A percentile compares a stretch with the other conserved stretches of the same genome.
phyloP scores from a whole-genome alignment of 768 basidiomycete species.

The Leccinum subtestaceum region DNA sequence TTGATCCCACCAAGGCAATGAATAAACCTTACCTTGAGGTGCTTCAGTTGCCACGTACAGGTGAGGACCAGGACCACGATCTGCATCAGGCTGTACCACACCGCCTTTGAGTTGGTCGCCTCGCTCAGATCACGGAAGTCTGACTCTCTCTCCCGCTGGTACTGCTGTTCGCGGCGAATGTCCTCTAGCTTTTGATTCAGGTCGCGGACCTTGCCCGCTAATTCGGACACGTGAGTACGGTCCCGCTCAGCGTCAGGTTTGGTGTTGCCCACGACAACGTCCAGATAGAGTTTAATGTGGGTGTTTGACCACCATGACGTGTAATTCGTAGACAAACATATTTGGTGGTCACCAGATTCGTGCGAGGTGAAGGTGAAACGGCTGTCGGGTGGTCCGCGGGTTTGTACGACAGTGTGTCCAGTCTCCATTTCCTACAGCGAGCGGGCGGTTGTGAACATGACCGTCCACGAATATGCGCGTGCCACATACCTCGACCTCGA shows the following conservation, averaged over 20 bases:
- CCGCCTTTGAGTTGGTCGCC: slow-evolving; percentile 83
- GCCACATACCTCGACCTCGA: slow-evolving; percentile 79
- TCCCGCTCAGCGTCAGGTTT: slow-evolving; percentile 87
- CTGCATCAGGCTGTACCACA: slow-evolving; percentile 93
- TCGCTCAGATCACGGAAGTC: slow-evolving; percentile 90
- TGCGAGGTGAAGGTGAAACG: slow-evolving; percentile 98
- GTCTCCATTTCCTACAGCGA: slow-evolving; percentile 75
- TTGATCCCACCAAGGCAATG: neutral
- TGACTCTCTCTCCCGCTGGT: slow-evolving; percentile 93
- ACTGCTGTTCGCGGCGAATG: slow-evolving; percentile 93
- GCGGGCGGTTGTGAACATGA: neutral
- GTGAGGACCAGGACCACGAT: slow-evolving; percentile 80
- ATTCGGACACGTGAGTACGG: slow-evolving; percentile 77
- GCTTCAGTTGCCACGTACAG: slow-evolving; percentile 90
- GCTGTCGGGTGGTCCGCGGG: slow-evolving; percentile 86
- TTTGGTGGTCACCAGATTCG: slow-evolving; percentile 94
- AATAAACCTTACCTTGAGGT: slow-evolving; percentile 67
- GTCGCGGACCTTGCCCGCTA: slow-evolving; percentile 83
- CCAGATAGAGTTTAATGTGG: slow-evolving; percentile 93
- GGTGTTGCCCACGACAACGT: slow-evolving; percentile 86
- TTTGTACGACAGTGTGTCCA: slow-evolving; percentile 79
- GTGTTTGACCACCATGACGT: slow-evolving; percentile 83
- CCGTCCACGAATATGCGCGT: neutral
- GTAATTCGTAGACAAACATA: slow-evolving; percentile 93
- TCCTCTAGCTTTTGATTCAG: slow-evolving; percentile 92